These are phyloP conservation scores for Paraconiothyrium brasiliense DNA, from an alignment of 2,329 filamentous ascomycete species.

Conservation along the genomic window DNA sequence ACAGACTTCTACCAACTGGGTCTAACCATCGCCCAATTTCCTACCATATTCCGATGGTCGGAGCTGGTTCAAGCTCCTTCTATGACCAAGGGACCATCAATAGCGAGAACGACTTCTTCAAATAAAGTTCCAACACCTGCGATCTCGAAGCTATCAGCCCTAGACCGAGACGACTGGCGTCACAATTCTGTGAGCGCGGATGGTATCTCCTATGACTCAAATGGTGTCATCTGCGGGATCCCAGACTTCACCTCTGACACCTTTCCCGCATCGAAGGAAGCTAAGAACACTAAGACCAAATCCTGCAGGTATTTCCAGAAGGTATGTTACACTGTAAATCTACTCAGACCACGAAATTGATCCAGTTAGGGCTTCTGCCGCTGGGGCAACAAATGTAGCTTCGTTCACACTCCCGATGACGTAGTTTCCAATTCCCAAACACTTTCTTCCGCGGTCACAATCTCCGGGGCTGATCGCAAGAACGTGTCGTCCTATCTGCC, in stretches of 20 bases:
- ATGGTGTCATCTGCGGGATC: slow-evolving; percentile 15
- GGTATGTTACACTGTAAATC: slow-evolving; percentile 14
- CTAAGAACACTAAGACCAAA: slow-evolving; percentile 15
- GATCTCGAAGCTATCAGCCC: background rate
- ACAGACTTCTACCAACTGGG: slow-evolving; percentile 63
- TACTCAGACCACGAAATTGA: slow-evolving; percentile 13
- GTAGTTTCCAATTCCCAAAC: background rate
- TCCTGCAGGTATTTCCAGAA: slow-evolving; percentile 39
- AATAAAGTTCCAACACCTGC: slow-evolving; percentile 2
- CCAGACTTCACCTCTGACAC: background rate
- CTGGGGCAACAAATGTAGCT: slow-evolving; percentile 34
- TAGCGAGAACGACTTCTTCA: background rate
- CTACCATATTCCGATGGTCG: slow-evolving; percentile 60
- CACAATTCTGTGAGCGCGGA: background rate
- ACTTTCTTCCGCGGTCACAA: slow-evolving; percentile 1
- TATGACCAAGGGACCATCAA: slow-evolving; percentile 15
- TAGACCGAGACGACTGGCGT: slow-evolving; percentile 10
- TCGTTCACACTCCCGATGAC: slow-evolving; percentile 25
- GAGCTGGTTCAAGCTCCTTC: slow-evolving; percentile 21
- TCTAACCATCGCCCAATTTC: slow-evolving; percentile 62
- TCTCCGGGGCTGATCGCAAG: slow-evolving; percentile 14
- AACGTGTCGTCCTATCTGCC: slow-evolving; percentile 32
- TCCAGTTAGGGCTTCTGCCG: slow-evolving; percentile 31
- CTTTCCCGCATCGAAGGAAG: background rate
- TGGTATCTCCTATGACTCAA: background rate